phyloP scores from a whole-genome alignment of 108 stramenopile genomes.

The Cyclotella atomus region DNA sequence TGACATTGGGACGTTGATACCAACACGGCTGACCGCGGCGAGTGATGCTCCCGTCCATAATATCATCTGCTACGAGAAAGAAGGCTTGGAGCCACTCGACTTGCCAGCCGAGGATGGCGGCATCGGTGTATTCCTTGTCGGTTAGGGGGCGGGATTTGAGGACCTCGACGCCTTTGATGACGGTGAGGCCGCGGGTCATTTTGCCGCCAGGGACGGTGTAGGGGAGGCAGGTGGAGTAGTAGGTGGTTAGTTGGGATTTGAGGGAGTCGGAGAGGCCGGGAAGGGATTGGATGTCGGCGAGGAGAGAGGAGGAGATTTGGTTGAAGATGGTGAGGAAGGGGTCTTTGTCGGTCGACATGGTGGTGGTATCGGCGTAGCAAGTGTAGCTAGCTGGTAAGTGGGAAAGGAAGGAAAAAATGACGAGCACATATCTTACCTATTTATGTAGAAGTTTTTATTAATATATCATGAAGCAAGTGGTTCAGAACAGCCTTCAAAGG shows the following conservation, averaged over 20 bases:
- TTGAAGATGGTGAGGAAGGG: conserved; percentile 62
- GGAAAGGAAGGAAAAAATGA: too few relatives aligned
- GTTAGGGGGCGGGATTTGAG: conserved; percentile 58
- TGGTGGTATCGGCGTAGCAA: neutral
- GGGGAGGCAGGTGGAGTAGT: conserved; percentile 78
- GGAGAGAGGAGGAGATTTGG: conserved; percentile 60
- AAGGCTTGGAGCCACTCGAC: conserved; percentile 97
- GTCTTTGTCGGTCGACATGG: conserved; percentile 44
- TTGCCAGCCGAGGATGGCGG: conserved; percentile 94
- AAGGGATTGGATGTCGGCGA: conserved; percentile 57
- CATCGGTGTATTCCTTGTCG: conserved; percentile 47
- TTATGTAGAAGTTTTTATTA: too few relatives aligned
- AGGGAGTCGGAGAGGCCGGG: conserved; percentile 73
- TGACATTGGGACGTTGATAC: conserved; percentile 78
- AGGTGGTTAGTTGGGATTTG: conserved; percentile 55
- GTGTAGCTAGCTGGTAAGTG: neutral
- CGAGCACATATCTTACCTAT: too few relatives aligned
- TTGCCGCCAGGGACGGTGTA: conserved; percentile 97
- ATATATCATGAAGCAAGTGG: too few relatives aligned
- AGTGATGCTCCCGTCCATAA: conserved; percentile 98
- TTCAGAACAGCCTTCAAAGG: too few relatives aligned
- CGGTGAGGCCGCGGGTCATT: conserved; percentile 91
- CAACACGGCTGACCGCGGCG: conserved; percentile 98
- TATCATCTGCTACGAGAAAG: conserved; percentile 98
- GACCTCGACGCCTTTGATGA: conserved; percentile 67